Evolutionary conservation across 768 basidiomycete genomes (phyloP).

Genomic region (Serendipita indica): DNA sequence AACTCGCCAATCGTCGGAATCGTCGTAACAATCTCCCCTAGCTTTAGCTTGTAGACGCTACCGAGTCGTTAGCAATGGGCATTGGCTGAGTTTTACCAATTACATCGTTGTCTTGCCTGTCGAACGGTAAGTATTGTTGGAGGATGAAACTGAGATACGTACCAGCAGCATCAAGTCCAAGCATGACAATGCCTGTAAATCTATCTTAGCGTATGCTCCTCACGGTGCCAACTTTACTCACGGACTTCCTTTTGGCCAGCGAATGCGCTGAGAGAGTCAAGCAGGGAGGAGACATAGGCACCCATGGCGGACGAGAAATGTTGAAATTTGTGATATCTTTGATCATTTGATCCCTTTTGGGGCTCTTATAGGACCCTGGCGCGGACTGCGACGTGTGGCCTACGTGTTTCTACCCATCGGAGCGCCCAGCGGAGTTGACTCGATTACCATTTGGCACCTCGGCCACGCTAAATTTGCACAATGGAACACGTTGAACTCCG

Average conservation of each 20-base stretch:
- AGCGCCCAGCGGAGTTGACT: too few species aligned
- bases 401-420: too few species aligned
- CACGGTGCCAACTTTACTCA: too few species aligned
- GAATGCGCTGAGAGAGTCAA: not conserved
- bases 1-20: constrained; percentile 71
- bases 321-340: not conserved
- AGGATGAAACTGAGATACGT: constrained; percentile 32
- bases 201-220: too few species aligned
- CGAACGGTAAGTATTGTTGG: not conserved
- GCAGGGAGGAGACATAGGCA: not conserved
- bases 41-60: constrained; percentile 81
- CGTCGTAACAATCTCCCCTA: constrained; percentile 96
- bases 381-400: too few species aligned
- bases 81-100: not conserved
- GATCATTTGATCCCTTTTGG: too few species aligned
- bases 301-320: not conserved
- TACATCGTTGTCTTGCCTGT: not conserved
- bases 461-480: too few species aligned
- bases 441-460: too few species aligned
- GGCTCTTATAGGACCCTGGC: too few species aligned
- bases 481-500: too few species aligned
- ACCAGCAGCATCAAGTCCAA: constrained; percentile 29
- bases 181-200: constrained; percentile 16
- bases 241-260: not conserved
- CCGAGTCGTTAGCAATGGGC: constrained; percentile 27